Evolutionary conservation across 768 basidiomycete species (phyloP).

Genomic region (Albatrellus ellisii): DNA sequence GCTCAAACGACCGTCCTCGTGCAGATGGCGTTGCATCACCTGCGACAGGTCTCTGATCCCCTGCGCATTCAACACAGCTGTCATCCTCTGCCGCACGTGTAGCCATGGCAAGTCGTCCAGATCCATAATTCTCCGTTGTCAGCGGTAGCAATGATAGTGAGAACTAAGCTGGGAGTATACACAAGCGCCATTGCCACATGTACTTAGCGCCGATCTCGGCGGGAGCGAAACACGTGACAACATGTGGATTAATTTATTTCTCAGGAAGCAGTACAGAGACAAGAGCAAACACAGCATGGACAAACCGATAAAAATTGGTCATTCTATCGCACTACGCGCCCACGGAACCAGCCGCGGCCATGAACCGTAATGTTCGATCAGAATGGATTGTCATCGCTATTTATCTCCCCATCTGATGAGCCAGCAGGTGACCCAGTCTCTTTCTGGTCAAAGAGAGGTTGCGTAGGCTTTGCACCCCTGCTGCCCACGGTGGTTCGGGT

Average conservation of each 20-base stretch:
- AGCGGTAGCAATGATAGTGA: neutral
- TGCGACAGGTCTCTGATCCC: neutral
- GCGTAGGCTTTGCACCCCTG: conserved; percentile 48
- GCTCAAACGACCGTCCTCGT: neutral
- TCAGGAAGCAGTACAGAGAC: neutral
- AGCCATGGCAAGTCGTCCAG: conserved; percentile 1
- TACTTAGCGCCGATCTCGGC: too few relatives aligned
- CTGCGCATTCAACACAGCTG: neutral
- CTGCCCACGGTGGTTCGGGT: neutral
- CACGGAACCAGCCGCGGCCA: neutral
- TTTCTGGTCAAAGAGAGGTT: conserved; percentile 43
- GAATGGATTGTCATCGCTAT: conserved; percentile 63
- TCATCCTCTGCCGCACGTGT: neutral
- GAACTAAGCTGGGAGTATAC: too few relatives aligned
- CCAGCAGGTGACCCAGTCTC: conserved; percentile 22
- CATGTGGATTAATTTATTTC: too few relatives aligned
- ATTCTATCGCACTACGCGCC: neutral
- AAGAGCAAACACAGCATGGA: neutral
- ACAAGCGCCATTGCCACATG: too few relatives aligned
- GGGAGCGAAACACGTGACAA: too few relatives aligned
- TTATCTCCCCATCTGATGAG: conserved; percentile 25
- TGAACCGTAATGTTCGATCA: conserved; percentile 17
- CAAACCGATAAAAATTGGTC: conserved; percentile 5
- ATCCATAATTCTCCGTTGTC: neutral
- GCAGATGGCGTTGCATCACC: neutral